Base-by-base conservation (phyloP, 176 grass and related monocot species). In the Neostapfia colusana region DNA sequence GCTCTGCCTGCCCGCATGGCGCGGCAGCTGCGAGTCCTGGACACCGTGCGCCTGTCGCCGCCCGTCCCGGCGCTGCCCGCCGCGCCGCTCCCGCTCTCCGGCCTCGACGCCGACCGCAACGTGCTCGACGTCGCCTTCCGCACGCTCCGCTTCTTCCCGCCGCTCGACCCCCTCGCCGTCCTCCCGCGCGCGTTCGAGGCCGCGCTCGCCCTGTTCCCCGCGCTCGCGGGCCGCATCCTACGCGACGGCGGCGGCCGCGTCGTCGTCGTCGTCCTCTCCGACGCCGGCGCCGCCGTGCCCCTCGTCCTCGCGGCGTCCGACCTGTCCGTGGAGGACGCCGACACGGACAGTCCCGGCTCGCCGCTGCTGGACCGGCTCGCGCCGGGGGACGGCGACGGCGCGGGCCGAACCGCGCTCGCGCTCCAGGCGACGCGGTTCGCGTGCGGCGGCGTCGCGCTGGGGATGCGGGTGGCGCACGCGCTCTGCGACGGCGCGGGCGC, bases 401-500 rank as follows among this genome's bases (percentile, higher is more conserved):
- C 28, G 16, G 25, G 4, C 24, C 70, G 1, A 3, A 4, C 39
- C 4, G 83, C 37, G 66, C 82, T 93, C 44, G 82, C 82, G 56
- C 72, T 93, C 43, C 88, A 97, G 77, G 76, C 75, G 23, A 97
- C 90, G 4, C 66, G 38, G 51, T 88, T 97, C 69, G 61, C 85
- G 26, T 93, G 88, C 49, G 85, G 85, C 8, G 85, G 88, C 63
- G 79, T 93, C 39, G 90, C 90, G 16, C 74, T 90, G 0, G 93
- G 90, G 41, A 88, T 93, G 93, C 87, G 90, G 31, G 83, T 84
- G n/a, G 85, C 80, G 48, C 88, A 93, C 85, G 65, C 82, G 54
- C 79, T 90, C 66, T 93, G 90, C 88, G 93, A 97, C 57, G 93
- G 90, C 18, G 84, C 88, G 3, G 90, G 93, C 1, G 85, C 83